Evolutionary conservation across 1,284 basidiomycete genomes (phyloP), one percentile per base, ranked within the genome.

Genomic region (Apiotrichum montevideense): DNA sequence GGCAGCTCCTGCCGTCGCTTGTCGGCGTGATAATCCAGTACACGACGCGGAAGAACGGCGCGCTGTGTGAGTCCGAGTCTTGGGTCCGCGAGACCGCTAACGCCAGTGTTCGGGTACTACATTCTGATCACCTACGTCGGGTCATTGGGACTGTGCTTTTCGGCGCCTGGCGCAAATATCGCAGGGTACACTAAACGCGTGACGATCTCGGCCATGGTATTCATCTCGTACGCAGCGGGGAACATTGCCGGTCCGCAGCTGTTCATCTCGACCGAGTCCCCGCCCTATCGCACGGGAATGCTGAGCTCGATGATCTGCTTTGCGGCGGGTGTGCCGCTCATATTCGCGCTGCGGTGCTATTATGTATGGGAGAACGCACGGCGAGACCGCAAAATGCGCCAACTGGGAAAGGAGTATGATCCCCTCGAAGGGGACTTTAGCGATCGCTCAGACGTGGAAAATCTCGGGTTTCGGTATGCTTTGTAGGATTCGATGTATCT

Each of bases 121-220:
- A 68, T 69, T 51, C 54, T 70, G 15, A 61, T 57, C 3, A 65
- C 66, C n/a, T 71, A 68, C 52, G 67, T 71, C 49, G 67, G 63
- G 6, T 52, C 66, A 13, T 58, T 68, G 14, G 66, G 65, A 15
- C 58, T 69, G 10, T 63, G 59, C 35, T 68, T 71, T 44, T 66
- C 63, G 11, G 64, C 65, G 14, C 67, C 69, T 1, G 67, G 67
- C 33, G 65, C 67, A 46, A 71, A 71, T 46, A 54, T 67, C 15
- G 58, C 64, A 0, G 67, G 69, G 1, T 68, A 69, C 61, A 71
- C 67, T 13, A 71, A 71, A 47, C 55, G 63, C 46, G 61, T 69
- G 11, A 63, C 63, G 8, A 55, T 67, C 35, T 58, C 60, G 6
- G 64, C 58, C 6, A 67, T 66, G 64, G 64, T 69, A 13, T 73